phyloP scores from a whole-genome alignment of 164 flowering plant species.

The Protea cynaroides region DNA sequence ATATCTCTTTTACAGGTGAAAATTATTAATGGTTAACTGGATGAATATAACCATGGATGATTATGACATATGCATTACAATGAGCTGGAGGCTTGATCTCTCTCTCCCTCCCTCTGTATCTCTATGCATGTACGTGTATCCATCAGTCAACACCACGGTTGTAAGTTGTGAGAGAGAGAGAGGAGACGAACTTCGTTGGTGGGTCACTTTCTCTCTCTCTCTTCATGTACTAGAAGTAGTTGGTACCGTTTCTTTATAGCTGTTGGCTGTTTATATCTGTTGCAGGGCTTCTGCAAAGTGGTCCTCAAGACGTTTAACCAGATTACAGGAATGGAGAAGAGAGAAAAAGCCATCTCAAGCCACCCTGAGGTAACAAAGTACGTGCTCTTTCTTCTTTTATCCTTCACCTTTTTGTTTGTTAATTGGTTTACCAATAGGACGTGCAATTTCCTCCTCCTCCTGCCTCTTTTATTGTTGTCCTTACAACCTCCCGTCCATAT shows the following conservation, averaged over 20 bases:
- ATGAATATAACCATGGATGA: too few species aligned
- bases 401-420: not conserved
- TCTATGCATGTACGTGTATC: conserved; percentile 16
- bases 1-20: too few species aligned
- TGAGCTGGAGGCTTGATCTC: too few species aligned
- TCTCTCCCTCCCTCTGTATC: too few species aligned
- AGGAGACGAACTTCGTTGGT: conserved; percentile 20
- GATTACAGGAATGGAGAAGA: conserved; percentile 13
- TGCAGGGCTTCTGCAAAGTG: conserved; percentile 38
- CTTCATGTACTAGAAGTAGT: conserved; percentile 28
- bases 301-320: conserved; percentile 32
- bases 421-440: not conserved
- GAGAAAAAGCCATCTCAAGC: conserved; percentile 5
- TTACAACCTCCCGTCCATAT: too few species aligned
- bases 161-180: conserved; percentile 9
- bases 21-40: too few species aligned
- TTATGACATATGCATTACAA: too few species aligned
- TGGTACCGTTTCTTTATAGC: conserved; percentile 52
- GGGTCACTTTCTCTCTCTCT: conserved; percentile 22
- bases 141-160: conserved; percentile 21
- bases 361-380: conserved; percentile 13
- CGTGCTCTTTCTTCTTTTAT: conserved; percentile 3
- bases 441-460: not conserved
- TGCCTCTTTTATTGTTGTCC: not conserved
- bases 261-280: conserved; percentile 45